Evolutionary conservation across 2,329 filamentous ascomycete species (phyloP).

Genomic region (Fusarium mundagurra): DNA sequence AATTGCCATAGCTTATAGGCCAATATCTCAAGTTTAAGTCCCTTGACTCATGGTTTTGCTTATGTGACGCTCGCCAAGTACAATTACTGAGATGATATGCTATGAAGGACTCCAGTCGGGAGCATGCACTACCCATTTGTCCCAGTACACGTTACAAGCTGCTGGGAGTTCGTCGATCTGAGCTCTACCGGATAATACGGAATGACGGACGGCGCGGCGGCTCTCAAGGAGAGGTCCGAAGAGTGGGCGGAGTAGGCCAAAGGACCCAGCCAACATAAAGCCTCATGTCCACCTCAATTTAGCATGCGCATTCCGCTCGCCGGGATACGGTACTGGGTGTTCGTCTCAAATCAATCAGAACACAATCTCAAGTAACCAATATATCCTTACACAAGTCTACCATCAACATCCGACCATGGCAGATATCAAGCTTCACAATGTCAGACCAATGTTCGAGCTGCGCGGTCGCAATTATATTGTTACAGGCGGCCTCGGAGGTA

Average conservation of each 20-base stretch:
- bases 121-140: not conserved
- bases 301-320: not conserved
- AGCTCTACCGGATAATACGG: not conserved
- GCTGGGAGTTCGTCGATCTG: not conserved
- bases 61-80: not conserved
- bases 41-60: not conserved
- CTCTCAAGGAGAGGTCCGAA: not conserved
- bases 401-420: not conserved
- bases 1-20: not conserved
- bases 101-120: not conserved
- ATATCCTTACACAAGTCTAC: not conserved
- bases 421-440: not conserved
- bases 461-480: not conserved
- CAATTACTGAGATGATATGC: not conserved
- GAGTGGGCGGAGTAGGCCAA: not conserved
- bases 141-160: not conserved
- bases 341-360: not conserved
- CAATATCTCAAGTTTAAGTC: not conserved
- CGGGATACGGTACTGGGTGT: not conserved
- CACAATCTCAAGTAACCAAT: not conserved
- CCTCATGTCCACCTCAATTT: not conserved
- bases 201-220: not conserved
- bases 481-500: not conserved
- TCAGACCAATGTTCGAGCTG: not conserved
- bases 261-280: not conserved